Base-by-base conservation (phyloP, 2,329 filamentous ascomycete genomes). In the Chrysoporthe deuterocubensis region DNA sequence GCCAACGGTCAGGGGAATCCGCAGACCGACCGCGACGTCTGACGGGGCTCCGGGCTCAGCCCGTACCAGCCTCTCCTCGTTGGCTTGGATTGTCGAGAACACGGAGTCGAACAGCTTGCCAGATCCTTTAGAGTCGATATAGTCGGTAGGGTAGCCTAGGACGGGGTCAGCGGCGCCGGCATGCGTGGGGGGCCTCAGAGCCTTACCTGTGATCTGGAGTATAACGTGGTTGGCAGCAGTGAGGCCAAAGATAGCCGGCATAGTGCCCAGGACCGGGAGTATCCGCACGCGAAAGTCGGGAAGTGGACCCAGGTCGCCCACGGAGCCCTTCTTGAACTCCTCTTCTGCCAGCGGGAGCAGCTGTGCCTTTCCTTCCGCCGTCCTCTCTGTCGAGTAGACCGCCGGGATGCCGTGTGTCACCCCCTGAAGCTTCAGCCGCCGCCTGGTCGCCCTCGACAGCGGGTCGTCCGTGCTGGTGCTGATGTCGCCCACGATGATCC, bases 231-330 rank as follows among this genome's bases (percentile, higher is more conserved):
- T 99, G 4, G 96, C 96, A 9, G 92, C 88, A 0, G 91, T 92
- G 66, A 97, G 92, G 9, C 96, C 96, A 77, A 99, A 99, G 0
- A 98, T 90, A 2, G 96, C 95, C 0, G 96, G 96, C 94, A 99
- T 97, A 0, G 96, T 99, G 0, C 96, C 96, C 3, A 99, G 82
- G 0, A 99, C 96, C 0, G 96, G 96, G 9, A 99, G 80, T 67
- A 99, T 99, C n/a, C 96, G 87, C 11, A 97, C 93, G 34, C 96
- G 87, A 78, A 99, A 99, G 76, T 97, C 94, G 1, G 94, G 92
- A 62, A 99, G 85, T 0, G 96, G 92, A 56, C 94, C 92, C 0
- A 98, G 84, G 72, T 97, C 94, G 37, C 91, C 90, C 0, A 98
- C 93, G 21, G 89, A 84, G 21, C 96, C 96, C 79, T 96, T 97